phyloP scores from a whole-genome alignment of 129 eudicot genomes.

The Flaveria ramosissima region DNA sequence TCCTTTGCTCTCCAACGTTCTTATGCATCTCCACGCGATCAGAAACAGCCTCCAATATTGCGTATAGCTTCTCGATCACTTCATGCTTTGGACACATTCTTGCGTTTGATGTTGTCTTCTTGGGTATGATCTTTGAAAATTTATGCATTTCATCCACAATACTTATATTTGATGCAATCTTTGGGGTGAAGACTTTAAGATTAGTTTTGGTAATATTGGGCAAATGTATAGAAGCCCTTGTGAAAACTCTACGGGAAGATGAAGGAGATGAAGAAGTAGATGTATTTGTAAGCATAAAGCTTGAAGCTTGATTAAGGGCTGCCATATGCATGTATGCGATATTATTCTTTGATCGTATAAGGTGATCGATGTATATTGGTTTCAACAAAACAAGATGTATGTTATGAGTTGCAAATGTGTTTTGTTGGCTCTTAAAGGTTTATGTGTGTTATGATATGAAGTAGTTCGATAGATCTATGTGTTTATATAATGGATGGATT shows the following conservation, averaged over 20 bases:
- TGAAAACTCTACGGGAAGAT: slow-evolving; percentile 21
- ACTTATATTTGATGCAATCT: slow-evolving; percentile 25
- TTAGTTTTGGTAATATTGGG: slow-evolving; percentile 29
- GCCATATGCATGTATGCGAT: slow-evolving; percentile 23
- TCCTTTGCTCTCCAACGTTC: slow-evolving; percentile 51
- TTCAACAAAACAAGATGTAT: not conserved
- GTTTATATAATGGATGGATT: slow-evolving; percentile 18
- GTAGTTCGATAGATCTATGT: not conserved
- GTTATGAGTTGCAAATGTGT: not conserved
- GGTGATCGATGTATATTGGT: too few species aligned
- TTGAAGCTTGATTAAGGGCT: slow-evolving; percentile 34
- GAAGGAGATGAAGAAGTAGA: slow-evolving; percentile 26
- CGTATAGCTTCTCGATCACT: slow-evolving; percentile 45
- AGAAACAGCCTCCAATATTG: slow-evolving; percentile 46
- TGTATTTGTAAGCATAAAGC: slow-evolving; percentile 2
- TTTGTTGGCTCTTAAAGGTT: slow-evolving; percentile 5
- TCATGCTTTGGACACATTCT: slow-evolving; percentile 5
- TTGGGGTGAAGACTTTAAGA: slow-evolving; percentile 23
- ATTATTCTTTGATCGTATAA: not conserved
- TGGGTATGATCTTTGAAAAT: slow-evolving; percentile 25
- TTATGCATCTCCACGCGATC: slow-evolving; percentile 60
- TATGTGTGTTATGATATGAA: slow-evolving; percentile 17
- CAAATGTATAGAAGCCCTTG: slow-evolving; percentile 32
- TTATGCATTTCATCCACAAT: slow-evolving; percentile 35
- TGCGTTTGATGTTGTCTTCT: not conserved